Conservation (phyloP, 768 basidiomycete genomes). For the Termitomyces sp. region DNA sequence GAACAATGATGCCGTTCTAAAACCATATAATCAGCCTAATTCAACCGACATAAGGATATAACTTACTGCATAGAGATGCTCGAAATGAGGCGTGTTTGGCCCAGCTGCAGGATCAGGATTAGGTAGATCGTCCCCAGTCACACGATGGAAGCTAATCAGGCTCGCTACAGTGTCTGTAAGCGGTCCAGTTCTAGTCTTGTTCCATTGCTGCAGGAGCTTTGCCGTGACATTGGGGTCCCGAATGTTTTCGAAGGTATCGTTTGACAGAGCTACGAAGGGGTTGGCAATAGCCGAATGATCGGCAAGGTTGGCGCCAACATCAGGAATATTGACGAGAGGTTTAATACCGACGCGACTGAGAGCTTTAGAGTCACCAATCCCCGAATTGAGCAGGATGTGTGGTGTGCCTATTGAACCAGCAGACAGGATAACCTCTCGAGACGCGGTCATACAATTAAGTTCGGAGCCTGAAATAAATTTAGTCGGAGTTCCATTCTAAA, state of each 20-base stretch:
- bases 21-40: not conserved
- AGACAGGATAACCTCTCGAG: slow-evolving; percentile 27
- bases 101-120: slow-evolving; percentile 28
- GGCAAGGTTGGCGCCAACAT: slow-evolving; percentile 18
- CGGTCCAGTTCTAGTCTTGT: slow-evolving; percentile 19
- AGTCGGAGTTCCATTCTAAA: not conserved
- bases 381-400: slow-evolving; percentile 18
- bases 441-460: slow-evolving; percentile 16
- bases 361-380: slow-evolving; percentile 10
- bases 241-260: slow-evolving; percentile 14
- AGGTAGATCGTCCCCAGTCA: slow-evolving; percentile 18
- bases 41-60: not conserved
- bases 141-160: slow-evolving; percentile 25
- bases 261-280: slow-evolving; percentile 10
- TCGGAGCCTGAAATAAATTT: not conserved
- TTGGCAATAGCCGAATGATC: slow-evolving; percentile 18
- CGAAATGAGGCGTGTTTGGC: slow-evolving; percentile 24
- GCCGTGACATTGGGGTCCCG: slow-evolving; percentile 11
- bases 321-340: slow-evolving; percentile 17
- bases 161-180: slow-evolving; percentile 18
- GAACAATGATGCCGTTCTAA: slow-evolving; percentile 13
- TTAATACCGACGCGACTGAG: slow-evolving; percentile 9
- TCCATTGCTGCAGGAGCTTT: slow-evolving; percentile 17
- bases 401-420: slow-evolving; percentile 26
- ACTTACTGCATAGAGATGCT: slow-evolving; percentile 24